phyloP scores from a whole-genome alignment of 1,284 basidiomycete species.

The Moesziomyces parantarcticus region DNA sequence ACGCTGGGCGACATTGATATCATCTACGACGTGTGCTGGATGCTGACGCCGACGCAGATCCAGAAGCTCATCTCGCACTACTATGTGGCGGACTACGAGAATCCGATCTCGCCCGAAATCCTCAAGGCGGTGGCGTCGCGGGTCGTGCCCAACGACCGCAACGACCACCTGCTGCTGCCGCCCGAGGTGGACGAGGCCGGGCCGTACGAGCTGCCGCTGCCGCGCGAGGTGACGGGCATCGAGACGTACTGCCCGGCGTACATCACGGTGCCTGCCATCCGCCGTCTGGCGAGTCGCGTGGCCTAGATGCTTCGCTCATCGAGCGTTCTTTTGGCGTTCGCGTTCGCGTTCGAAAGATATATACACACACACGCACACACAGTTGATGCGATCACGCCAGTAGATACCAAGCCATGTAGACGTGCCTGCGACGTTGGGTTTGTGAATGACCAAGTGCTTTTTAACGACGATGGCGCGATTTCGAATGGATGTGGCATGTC shows the following conservation, averaged over 20 bases:
- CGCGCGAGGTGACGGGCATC: conserved; percentile 67
- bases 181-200: conserved; percentile 68
- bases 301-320: conserved; percentile 30
- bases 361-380: no score
- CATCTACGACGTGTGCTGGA: conserved; percentile 99
- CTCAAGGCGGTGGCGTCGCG: conserved; percentile 67
- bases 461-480: no score
- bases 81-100: conserved; percentile 96
- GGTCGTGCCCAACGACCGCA: conserved; percentile 67
- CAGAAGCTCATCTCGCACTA: conserved; percentile 99
- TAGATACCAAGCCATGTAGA: conserved; percentile 1
- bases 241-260: conserved; percentile 67
- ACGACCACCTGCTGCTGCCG: conserved; percentile 66
- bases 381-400: neutral
- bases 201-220: conserved; percentile 66
- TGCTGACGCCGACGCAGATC: conserved; percentile 98
- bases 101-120: conserved; percentile 68
- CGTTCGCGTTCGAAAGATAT: no score
- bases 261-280: conserved; percentile 63
- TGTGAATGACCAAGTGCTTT: no score
- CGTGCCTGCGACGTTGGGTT: no score
- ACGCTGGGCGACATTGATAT: conserved; percentile 82
- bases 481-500: conserved; percentile 8
- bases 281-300: conserved; percentile 62
- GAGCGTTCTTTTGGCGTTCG: no score